Evolutionary conservation across 2,329 filamentous ascomycete species (phyloP), one percentile per base, ranked within the genome.

Genomic region (Penicillium janthinellum): DNA sequence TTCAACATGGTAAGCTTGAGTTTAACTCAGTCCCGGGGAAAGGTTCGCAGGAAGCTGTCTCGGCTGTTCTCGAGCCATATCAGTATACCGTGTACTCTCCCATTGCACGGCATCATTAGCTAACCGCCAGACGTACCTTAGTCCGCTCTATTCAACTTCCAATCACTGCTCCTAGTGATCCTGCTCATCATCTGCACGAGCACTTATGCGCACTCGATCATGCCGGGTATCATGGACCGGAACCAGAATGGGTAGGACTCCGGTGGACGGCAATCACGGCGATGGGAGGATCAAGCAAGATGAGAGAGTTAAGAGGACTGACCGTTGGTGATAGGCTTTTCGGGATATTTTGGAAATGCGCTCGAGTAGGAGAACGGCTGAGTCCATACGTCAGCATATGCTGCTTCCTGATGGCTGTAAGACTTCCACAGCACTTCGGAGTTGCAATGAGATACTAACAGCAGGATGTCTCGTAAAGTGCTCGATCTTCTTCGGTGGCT

Each of bases 81-180:
- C 15, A 42, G 50, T 42, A 54, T 54, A 53, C 53, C 54, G 56
- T 50, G 25, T 52, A 39, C 53, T 55, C 48, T 56, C 25, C 20
- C 25, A 31, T 31, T 39, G 17, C 8, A 52, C 56, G 54, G 62
- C 59, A 60, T 53, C 45, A 52, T 54, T 54, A 39, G 54, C 62
- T 67, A 54, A 67, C 62, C 39, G 11, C 28, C 28, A 37, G 5
- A 56, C 49, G 50, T 22, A 44, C 39, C 53, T 37, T 72, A 97
- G 95, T 90, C 95, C 60, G 95, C 95, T 57, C 89, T 99, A 72
- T 97, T 99, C 88, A 98, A 98, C 81, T 98, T 99, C 83, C 92
- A 97, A 79, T 96, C 92, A 60, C 90, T 98, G 69, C 86, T 99
- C 70, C 87, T 98, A 70, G 94, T 97, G 67, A 88, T 99, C 71